Evolutionary conservation across 1,284 basidiomycete species (phyloP), one percentile per base, ranked within the genome.

Genomic region (Mycena citricolor): DNA sequence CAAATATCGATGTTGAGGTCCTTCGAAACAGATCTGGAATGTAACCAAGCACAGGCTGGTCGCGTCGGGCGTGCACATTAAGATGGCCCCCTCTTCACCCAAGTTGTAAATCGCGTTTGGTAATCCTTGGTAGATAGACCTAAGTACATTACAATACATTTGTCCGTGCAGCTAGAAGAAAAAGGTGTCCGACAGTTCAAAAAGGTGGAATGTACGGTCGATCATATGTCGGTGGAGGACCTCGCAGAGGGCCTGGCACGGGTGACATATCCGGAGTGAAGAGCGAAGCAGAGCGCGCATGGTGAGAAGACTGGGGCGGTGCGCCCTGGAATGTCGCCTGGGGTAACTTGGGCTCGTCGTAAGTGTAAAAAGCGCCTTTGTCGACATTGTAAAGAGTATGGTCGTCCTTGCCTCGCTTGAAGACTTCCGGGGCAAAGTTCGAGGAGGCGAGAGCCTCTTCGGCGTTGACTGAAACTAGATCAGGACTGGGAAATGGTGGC

Each of bases 21-120:
- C 5, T 25, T 35, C 8, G 28, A 26, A 25, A 16, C 44, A 81
- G 78, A 73, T 80, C 32, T 81, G 79, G 79, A 74, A 77, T 36
- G 62, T 57, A 19, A 75, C 69, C 4, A 66, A 74, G 37, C 70
- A 61, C 45, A 69, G 77, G 10, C 65, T 81, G 3, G 70, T 77
- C n/a, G 72, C 71, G 6, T 72, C 76, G 8, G 78, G 73, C 0
- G 67, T 70, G 1, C 78, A 81, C 36, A 63, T 77, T 43, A 77
- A 77, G 58, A 79, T 81, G 78, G 59, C 66, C 26, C 62, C 69
- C 4, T 75, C 73, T 1, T 29, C 48, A 7, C 64, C 68, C 2
- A 58, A 64, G 36, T 40, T 64, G 5, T 71, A 64, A 35, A 51
- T 73, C 26, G 74, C 35, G 54, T 32, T 29, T 45, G 37, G n/a